Percentiles rank a stretch among this genome's conserved stretches.
Conservation (phyloP, 2,329 filamentous ascomycete genomes). For the Metarhizium humberi region DNA sequence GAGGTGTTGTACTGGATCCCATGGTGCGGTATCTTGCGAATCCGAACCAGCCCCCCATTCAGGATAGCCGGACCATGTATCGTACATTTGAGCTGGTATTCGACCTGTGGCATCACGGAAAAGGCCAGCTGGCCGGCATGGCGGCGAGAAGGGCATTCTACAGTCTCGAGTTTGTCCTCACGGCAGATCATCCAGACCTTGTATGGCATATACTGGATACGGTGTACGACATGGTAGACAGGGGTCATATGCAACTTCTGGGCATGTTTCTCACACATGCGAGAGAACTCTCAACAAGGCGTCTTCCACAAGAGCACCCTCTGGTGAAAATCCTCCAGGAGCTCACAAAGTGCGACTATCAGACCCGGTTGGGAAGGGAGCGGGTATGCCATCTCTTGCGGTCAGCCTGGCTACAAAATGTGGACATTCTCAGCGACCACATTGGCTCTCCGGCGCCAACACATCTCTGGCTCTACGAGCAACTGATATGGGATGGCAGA, state of each 20-base stretch:
- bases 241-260: constrained; percentile 24
- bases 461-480: constrained; percentile 28
- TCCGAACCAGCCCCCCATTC: constrained; percentile 25
- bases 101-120: constrained; percentile 26
- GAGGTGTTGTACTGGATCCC: constrained; percentile 18
- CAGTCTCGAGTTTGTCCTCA: constrained; percentile 26
- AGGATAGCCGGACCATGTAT: constrained; percentile 30
- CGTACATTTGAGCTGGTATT: constrained; percentile 29
- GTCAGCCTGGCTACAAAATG: constrained; percentile 27
- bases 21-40: constrained; percentile 27
- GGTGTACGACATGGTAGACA: constrained; percentile 28
- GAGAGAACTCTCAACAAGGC: constrained; percentile 16
- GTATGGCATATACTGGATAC: constrained; percentile 29
- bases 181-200: constrained; percentile 26
- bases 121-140: constrained; percentile 25
- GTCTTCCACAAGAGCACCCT: constrained; percentile 22
- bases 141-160: constrained; percentile 26
- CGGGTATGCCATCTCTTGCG: constrained; percentile 23
- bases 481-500: constrained; percentile 28
- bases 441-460: constrained; percentile 19
- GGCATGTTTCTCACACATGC: constrained; percentile 25
- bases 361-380: constrained; percentile 19
- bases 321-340: constrained; percentile 23
- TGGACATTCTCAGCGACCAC: constrained; percentile 21
- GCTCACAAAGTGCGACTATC: constrained; percentile 21